Conservation (phyloP, 169 alveolate species). For the Plasmodium falciparum region DNA sequence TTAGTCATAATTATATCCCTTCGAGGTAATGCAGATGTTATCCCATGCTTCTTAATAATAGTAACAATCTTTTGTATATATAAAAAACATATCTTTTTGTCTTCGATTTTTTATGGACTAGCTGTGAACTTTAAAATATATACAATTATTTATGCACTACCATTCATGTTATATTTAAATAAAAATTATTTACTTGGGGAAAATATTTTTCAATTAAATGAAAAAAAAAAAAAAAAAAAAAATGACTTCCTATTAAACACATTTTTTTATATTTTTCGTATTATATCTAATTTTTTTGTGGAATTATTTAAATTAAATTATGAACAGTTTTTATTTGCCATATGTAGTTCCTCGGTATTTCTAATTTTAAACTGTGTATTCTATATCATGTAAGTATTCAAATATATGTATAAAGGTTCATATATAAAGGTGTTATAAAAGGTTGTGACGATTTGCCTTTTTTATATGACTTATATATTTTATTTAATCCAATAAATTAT, state of each 20-base stretch:
- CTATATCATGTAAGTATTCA: constrained; percentile 76
- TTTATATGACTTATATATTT: not conserved
- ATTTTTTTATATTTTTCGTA: constrained; percentile 20
- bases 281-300: constrained; percentile 2
- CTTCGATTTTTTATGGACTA: constrained; percentile 92
- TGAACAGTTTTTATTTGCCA: constrained; percentile 83
- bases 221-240: constrained; percentile 64
- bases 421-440: no score
- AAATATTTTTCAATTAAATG: constrained; percentile 53
- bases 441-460: not conserved
- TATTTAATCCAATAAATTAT: not conserved
- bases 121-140: constrained; percentile 97
- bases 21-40: constrained; percentile 95
- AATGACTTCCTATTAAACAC: constrained; percentile 37
- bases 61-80: constrained; percentile 80
- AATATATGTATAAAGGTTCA: no score
- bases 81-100: constrained; percentile 62
- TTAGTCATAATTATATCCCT: constrained; percentile 93
- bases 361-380: constrained; percentile 82
- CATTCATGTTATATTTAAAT: constrained; percentile 85
- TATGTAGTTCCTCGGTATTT: constrained; percentile 86
- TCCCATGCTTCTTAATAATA: constrained; percentile 83
- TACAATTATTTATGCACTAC: constrained; percentile 97
- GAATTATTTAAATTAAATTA: constrained; percentile 66
- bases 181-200: constrained; percentile 41